A percentile compares a stretch with the other conserved stretches of the same genome.
Evolutionary conservation across 208 protist genomes (phyloP).

Genomic region (Blastocrithidia nonstop): DNA sequence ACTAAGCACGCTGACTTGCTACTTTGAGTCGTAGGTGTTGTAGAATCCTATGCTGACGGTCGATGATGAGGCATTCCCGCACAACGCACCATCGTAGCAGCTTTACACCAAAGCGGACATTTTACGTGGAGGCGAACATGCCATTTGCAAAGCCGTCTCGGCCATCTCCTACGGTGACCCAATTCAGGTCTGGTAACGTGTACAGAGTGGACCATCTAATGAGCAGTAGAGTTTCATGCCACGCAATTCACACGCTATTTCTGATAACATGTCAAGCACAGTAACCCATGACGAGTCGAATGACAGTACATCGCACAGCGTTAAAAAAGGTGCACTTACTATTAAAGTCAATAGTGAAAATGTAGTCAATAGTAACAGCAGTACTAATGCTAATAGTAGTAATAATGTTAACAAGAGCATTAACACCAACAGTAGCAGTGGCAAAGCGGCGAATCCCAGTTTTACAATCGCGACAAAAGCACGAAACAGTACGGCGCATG

Average conservation of each 20-base stretch:
- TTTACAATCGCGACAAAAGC: neutral
- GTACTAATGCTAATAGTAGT: neutral
- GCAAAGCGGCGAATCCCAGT: too few species aligned
- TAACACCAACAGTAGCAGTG: too few species aligned
- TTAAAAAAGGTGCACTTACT: neutral
- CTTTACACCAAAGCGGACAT: constrained; percentile 22
- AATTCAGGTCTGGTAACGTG: constrained; percentile 62
- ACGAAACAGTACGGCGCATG: constrained; percentile 12
- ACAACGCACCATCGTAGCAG: constrained; percentile 41
- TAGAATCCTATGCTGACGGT: constrained; percentile 35
- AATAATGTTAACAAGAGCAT: neutral
- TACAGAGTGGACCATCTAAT: neutral
- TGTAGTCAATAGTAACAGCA: neutral
- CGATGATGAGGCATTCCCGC: constrained; percentile 50
- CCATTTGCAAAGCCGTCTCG: constrained; percentile 27
- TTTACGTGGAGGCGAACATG: constrained; percentile 10
- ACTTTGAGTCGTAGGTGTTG: constrained; percentile 55
- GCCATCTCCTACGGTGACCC: constrained; percentile 68
- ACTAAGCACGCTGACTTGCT: constrained; percentile 39
- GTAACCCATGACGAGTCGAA: too few species aligned
- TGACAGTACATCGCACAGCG: too few species aligned
- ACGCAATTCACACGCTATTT: too few species aligned
- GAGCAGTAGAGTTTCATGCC: constrained; percentile 2
- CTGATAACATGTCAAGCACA: too few species aligned
- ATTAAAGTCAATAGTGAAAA: neutral